Evolutionary conservation across 345 rosid genomes (phyloP).

Genomic region (Camelina neglecta): DNA sequence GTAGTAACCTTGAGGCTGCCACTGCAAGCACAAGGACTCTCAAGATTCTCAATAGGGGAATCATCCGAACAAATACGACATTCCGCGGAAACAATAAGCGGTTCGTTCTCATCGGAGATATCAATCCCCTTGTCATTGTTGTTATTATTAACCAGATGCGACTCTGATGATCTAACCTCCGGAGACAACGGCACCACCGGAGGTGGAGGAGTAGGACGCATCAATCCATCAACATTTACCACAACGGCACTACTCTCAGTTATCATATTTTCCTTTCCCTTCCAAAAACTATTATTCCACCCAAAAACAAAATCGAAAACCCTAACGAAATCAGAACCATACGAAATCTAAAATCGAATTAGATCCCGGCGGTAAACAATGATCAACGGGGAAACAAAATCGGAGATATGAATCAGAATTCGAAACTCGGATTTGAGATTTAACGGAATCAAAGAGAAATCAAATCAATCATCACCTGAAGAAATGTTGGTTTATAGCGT

Average conservation of each 20-base stretch:
- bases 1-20: conserved; percentile 84
- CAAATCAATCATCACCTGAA: conserved; percentile 21
- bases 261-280: neutral
- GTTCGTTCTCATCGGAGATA: conserved; percentile 55
- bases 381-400: conserved; percentile 10
- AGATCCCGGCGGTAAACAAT: neutral
- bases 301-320: conserved; percentile 23
- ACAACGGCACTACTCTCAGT: conserved; percentile 53
- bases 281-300: conserved; percentile 21
- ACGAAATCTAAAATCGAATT: neutral
- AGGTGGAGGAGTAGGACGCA: conserved; percentile 30
- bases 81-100: conserved; percentile 70
- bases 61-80: conserved; percentile 98
- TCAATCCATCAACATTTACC: conserved; percentile 63
- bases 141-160: conserved; percentile 9
- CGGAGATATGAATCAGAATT: conserved; percentile 6
- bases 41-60: conserved; percentile 67
- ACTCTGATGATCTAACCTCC: conserved; percentile 41
- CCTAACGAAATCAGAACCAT: conserved; percentile 13
- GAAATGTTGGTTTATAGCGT: conserved; percentile 10
- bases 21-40: conserved; percentile 85
- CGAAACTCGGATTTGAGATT: neutral
- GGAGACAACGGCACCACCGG: conserved; percentile 30
- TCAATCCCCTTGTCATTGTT: conserved; percentile 39
- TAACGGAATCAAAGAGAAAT: conserved; percentile 2